These are phyloP conservation scores for Pyropia yezoensis DNA, from an alignment of 23 red algal genomes.

Conservation along the genomic window DNA sequence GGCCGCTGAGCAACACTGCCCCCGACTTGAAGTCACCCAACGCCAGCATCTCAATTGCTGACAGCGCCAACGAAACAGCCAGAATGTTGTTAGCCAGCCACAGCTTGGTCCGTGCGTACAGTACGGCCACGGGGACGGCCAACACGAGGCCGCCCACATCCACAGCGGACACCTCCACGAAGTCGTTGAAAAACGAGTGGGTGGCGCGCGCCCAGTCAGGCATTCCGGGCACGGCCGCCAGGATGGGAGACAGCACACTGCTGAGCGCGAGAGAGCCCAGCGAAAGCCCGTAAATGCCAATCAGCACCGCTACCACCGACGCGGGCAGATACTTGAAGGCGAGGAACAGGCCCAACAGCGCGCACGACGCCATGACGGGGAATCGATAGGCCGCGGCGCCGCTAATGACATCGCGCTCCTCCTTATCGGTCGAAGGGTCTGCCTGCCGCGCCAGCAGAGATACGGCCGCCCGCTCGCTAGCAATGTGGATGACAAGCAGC, in stretches of 20 bases:
- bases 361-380: slow-evolving; percentile 65
- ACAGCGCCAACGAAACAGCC: slow-evolving; percentile 42
- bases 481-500: slow-evolving; percentile 35
- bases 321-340: slow-evolving; percentile 87
- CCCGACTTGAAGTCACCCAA: slow-evolving; percentile 66
- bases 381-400: slow-evolving; percentile 62
- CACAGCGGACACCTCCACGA: slow-evolving; percentile 10
- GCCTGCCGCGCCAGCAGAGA: slow-evolving; percentile 18
- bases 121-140: slow-evolving; percentile 16
- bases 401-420: slow-evolving; percentile 68
- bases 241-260: slow-evolving; percentile 11
- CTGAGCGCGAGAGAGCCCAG: slow-evolving; percentile 39
- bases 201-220: slow-evolving; percentile 11
- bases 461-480: slow-evolving; percentile 26
- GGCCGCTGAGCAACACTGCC: slow-evolving; percentile 52
- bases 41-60: slow-evolving; percentile 74
- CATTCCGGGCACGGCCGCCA: slow-evolving; percentile 5
- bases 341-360: slow-evolving; percentile 71
- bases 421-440: slow-evolving; percentile 16
- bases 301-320: slow-evolving; percentile 38
- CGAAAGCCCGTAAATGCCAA: slow-evolving; percentile 43
- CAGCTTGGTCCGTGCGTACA: slow-evolving; percentile 38
- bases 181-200: slow-evolving; percentile 25
- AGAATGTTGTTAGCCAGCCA: slow-evolving; percentile 83
- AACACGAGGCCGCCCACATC: slow-evolving; percentile 36